Conservation (phyloP, 2,329 filamentous ascomycete species). For the Aspergillus versicolor region DNA sequence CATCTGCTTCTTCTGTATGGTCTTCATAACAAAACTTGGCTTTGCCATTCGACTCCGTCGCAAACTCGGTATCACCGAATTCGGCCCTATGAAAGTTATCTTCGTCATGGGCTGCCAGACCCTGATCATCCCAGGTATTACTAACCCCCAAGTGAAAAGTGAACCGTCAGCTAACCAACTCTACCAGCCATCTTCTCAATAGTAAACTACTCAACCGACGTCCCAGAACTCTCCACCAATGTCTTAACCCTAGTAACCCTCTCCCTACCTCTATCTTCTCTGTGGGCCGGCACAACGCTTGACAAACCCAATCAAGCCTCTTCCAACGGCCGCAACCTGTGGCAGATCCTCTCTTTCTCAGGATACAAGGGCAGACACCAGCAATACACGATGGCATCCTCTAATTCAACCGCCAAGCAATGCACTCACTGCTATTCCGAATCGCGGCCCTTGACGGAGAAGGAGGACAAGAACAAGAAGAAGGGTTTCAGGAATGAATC, state of each 20-base stretch:
- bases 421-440: constrained; percentile 31
- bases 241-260: constrained; percentile 60
- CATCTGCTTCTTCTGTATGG: constrained; percentile 61
- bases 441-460: constrained; percentile 15
- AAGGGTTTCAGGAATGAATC: neutral
- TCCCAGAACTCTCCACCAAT: constrained; percentile 56
- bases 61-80: constrained; percentile 58
- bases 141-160: neutral
- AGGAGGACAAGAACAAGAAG: constrained; percentile 5
- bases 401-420: constrained; percentile 17
- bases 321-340: constrained; percentile 25
- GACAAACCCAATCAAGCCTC: constrained; percentile 16
- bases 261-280: constrained; percentile 64
- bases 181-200: constrained; percentile 59
- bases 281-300: constrained; percentile 58
- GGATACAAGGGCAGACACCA: constrained; percentile 15
- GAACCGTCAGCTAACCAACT: constrained; percentile 15
- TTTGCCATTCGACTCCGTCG: constrained; percentile 57
- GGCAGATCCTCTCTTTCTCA: constrained; percentile 26
- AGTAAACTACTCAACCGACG: constrained; percentile 52
- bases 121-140: constrained; percentile 61
- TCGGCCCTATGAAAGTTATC: constrained; percentile 65
- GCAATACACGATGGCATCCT: constrained; percentile 9
- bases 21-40: constrained; percentile 63
- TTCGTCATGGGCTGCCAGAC: constrained; percentile 69